Base-by-base conservation (phyloP, 2,329 filamentous ascomycete genomes). In the Microdochium trichocladiopsis region DNA sequence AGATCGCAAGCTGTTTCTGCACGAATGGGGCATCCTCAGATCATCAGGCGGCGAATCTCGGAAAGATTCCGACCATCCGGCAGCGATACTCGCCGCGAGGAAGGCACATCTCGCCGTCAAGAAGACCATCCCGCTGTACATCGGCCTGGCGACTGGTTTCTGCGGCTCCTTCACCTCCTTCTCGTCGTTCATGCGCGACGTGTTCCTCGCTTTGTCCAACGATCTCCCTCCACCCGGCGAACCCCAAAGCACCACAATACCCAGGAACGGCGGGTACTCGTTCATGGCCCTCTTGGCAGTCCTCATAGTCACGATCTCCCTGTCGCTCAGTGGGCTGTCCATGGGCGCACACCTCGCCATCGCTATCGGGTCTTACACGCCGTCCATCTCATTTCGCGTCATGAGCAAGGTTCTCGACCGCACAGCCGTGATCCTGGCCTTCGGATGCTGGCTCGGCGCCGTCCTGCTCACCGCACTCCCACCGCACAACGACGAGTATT, bases 131-230 rank as follows among this genome's bases (percentile, higher is more conserved):
- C 92, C 93, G 0, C 75, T 96, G 0, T 96, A 95, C 64, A 87
- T 95, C 53, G 92, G 88, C 50, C 80, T 96, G 5, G 82, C 89
- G 0, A 95, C 88, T 0, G 93, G 88, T 11, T 94, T 94, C 67
- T 95, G 90, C 62, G 90, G 93, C 56, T 92, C 88, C 58, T 89
- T 94, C 62, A 96, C 92, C 0, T 92, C 87, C 10, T 96, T 96
- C 69, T 95, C 91, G 0, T 84, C 86, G 21, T 95, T 95, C 64
- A 84, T 92, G 48, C 80, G 88, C 6, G 92, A 95, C 61, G 70
- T 78, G 14, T 95, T 95, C 64, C 77, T 95, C 22, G 86, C 89
- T 0, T 70, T 95, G 18, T 85, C 88, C 3, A 94, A 96, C 63
- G 79, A 87, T 57, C 70, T 95, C 11, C 74, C 79, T 0, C 71